These are phyloP conservation scores for Penicillium sp. DNA, from an alignment of 2,329 filamentous ascomycete species.

Conservation along the genomic window DNA sequence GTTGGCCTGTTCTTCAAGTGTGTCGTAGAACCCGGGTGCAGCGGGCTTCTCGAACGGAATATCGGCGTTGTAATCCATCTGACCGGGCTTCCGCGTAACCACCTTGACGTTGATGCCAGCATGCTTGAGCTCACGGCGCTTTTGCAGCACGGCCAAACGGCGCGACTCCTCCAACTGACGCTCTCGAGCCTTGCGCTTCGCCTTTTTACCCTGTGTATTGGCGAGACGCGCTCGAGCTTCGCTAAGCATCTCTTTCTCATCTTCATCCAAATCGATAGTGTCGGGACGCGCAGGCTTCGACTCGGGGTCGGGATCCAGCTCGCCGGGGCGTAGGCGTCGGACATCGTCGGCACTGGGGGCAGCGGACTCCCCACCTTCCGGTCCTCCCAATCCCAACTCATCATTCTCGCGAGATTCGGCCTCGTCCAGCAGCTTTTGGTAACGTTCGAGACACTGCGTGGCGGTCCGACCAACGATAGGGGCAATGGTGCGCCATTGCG, in stretches of 20 bases:
- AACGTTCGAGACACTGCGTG: conserved; percentile 95
- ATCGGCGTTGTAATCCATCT: conserved; percentile 99
- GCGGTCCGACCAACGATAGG: conserved; percentile 95
- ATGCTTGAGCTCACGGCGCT: conserved; percentile 93
- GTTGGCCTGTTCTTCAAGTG: conserved; percentile 73
- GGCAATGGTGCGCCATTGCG: conserved; percentile 98
- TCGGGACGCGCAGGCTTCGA: conserved; percentile 94
- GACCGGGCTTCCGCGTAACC: conserved; percentile 84
- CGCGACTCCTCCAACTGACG: conserved; percentile 93
- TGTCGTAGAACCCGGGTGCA: conserved; percentile 90
- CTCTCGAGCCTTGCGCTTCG: conserved; percentile 95
- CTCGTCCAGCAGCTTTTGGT: conserved; percentile 94
- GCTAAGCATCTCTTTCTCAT: conserved; percentile 99
- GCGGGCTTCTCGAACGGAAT: conserved; percentile 96
- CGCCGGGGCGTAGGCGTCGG: conserved; percentile 82
- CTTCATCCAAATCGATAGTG: conserved; percentile 96
- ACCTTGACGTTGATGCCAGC: conserved; percentile 99
- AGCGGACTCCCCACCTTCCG: conserved; percentile 76
- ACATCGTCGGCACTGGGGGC: conserved; percentile 94
- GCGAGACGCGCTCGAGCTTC: conserved; percentile 94
- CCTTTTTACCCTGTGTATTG: conserved; percentile 98
- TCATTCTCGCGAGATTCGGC: conserved; percentile 86
- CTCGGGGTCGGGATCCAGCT: conserved; percentile 96
- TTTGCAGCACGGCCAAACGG: conserved; percentile 86
- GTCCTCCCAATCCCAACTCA: conserved; percentile 80